Evolutionary conservation across 1,284 basidiomycete genomes (phyloP), one percentile per base, ranked within the genome.

Genomic region (Naganishia sp.): DNA sequence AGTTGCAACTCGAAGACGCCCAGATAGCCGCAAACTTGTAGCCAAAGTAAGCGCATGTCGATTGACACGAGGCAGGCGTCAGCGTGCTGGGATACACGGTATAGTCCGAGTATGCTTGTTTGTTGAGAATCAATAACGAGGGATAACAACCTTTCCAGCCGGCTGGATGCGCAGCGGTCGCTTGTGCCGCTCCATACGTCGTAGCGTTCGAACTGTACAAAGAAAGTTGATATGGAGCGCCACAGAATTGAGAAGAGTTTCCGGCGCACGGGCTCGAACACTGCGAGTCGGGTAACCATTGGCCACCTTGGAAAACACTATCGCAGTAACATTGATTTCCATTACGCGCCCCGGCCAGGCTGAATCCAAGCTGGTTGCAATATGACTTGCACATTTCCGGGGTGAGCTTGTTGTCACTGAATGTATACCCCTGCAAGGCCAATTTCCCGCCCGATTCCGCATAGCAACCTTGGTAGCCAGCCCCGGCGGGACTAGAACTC

Each of bases 131-230:
- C 25, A 50, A 28, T 25, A 25, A 50, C 23, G 49, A n/a, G 25
- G 49, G n/a, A 50, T 50, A 50, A 28, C 49, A 50, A 23, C 49
- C 49, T 50, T 50, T n/a, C 49, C 25, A 50, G 10, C 49, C 49
- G 7, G 49, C 25, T 6, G 25, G 49, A 50, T 50, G 49, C 49
- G 49, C 49, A 25, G 49, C 25, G 7, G 25, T 31, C n/a, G 49
- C 49, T 50, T 50, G 49, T 4, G 49, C 21, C n/a, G 49, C 49
- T 50, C 49, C 49, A 50, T 50, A 50, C 9, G 25, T 25, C 15
- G 49, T 25, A 2, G 9, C 21, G 4, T n/a, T 23, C 23, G 25
- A 50, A 13, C 25, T 50, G 49, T 50, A 31, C n/a, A 50, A 13
- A 9, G n/a, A 25, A 50, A 50, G n/a, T 21, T 31, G n/a, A 25